Evolutionary conservation across 108 stramenopile genomes (phyloP).

Genomic region (Chaetoceros tenuissimus): DNA sequence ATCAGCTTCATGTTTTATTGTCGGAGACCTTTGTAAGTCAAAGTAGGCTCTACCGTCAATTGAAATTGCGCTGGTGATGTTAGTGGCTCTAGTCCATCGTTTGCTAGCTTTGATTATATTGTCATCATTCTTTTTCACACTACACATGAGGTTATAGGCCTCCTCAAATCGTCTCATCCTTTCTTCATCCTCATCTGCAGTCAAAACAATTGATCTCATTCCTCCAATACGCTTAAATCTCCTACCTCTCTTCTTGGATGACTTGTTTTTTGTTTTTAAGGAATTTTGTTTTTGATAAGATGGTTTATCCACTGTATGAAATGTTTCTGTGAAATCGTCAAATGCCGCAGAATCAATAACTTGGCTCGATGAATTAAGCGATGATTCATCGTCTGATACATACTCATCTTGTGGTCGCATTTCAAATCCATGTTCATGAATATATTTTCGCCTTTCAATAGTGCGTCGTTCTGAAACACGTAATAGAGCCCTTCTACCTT

Average conservation of each 20-base stretch:
- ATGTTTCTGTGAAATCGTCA: not conserved
- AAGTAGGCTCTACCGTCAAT: slow-evolving; percentile 41
- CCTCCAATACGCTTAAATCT: not conserved
- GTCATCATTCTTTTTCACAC: slow-evolving; percentile 13
- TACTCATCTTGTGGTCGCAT: not conserved
- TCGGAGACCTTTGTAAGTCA: slow-evolving; percentile 50
- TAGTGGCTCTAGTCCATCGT: slow-evolving; percentile 49
- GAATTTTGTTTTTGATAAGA: not conserved
- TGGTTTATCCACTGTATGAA: not conserved
- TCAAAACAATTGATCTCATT: slow-evolving; percentile 5
- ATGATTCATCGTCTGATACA: not conserved
- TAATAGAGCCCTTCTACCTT: slow-evolving; percentile 53
- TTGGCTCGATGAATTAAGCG: not conserved
- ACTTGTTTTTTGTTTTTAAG: slow-evolving; percentile 8
- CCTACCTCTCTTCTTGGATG: slow-evolving; percentile 7
- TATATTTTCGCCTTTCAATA: slow-evolving; percentile 29
- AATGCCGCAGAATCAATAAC: not conserved
- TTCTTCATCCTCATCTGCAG: slow-evolving; percentile 26
- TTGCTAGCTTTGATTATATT: slow-evolving; percentile 37
- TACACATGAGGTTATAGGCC: slow-evolving; percentile 42
- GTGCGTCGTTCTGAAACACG: slow-evolving; percentile 43
- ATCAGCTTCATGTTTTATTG: not conserved
- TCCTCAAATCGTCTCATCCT: slow-evolving; percentile 60
- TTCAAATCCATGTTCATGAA: slow-evolving; percentile 30
- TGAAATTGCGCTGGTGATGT: slow-evolving; percentile 20